Evolutionary conservation across 2,329 filamentous ascomycete species (phyloP).

Genomic region (Clonostachys byssicola): DNA sequence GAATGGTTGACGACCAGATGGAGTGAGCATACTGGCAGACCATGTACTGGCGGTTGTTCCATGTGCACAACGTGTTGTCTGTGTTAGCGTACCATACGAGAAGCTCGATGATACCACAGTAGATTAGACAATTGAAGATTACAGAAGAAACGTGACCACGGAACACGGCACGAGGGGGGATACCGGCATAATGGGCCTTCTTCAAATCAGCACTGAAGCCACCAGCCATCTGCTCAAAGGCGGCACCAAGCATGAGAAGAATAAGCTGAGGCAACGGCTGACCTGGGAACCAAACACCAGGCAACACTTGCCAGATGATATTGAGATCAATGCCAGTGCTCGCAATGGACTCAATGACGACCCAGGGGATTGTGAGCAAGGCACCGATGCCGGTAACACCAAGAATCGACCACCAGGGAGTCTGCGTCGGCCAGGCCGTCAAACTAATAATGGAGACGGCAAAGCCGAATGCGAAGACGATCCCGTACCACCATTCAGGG

Average conservation of each 20-base stretch:
- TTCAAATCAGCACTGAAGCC: slow-evolving; percentile 18
- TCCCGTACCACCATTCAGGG: slow-evolving; percentile 40
- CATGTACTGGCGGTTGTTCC: slow-evolving; percentile 17
- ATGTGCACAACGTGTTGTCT: slow-evolving; percentile 21
- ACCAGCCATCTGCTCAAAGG: slow-evolving; percentile 12
- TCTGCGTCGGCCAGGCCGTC: slow-evolving; percentile 7
- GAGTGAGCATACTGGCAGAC: slow-evolving; percentile 21
- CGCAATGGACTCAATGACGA: slow-evolving; percentile 34
- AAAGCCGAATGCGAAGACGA: slow-evolving; percentile 7
- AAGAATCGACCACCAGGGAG: slow-evolving; percentile 43
- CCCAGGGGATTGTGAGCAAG: slow-evolving; percentile 38
- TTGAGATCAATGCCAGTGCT: slow-evolving; percentile 43
- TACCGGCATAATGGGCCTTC: slow-evolving; percentile 20
- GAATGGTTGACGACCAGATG: slow-evolving; percentile 20
- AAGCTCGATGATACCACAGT: slow-evolving; percentile 16
- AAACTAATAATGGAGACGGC: slow-evolving; percentile 15
- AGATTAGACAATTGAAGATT: slow-evolving; percentile 24
- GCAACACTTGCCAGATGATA: slow-evolving; percentile 42
- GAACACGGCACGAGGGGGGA: slow-evolving; percentile 22
- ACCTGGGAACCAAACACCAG: slow-evolving; percentile 15
- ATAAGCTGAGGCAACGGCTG: slow-evolving; percentile 14
- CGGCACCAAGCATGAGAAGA: slow-evolving; percentile 13
- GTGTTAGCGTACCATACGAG: slow-evolving; percentile 5
- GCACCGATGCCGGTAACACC: slow-evolving; percentile 38
- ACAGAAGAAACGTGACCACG: slow-evolving; percentile 11